Evolutionary conservation across 1,284 basidiomycete genomes (phyloP).

Genomic region (Cutaneotrichosporon sp.): DNA sequence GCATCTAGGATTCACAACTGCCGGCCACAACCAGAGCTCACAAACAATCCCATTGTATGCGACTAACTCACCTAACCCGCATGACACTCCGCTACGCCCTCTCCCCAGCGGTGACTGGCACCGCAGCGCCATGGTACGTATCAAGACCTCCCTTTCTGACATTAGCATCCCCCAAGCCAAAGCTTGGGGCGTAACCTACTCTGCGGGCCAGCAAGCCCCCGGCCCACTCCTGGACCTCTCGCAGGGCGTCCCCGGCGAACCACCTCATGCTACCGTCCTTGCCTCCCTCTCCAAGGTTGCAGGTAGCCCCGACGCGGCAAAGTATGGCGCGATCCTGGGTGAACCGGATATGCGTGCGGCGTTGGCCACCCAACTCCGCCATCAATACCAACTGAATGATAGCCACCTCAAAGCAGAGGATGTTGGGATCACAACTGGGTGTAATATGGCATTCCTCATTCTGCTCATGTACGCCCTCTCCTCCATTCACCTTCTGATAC

Average conservation of each 20-base stretch:
- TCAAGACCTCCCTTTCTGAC: neutral
- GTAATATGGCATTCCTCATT: conserved; percentile 54
- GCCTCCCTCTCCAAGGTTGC: conserved; percentile 58
- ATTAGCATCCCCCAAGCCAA: conserved; percentile 67
- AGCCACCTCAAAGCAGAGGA: conserved; percentile 21
- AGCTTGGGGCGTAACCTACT: conserved; percentile 63
- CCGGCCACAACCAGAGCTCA: neutral
- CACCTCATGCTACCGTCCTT: conserved; percentile 62
- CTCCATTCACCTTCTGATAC: neutral
- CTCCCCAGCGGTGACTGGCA: conserved; percentile 37
- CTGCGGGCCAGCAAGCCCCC: conserved; percentile 40
- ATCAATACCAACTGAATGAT: conserved; percentile 58
- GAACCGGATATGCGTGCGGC: conserved; percentile 62
- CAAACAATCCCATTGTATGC: neutral
- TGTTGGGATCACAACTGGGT: conserved; percentile 47
- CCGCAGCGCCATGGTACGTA: conserved; percentile 36
- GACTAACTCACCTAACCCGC: neutral
- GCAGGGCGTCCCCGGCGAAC: conserved; percentile 66
- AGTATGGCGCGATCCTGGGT: conserved; percentile 69
- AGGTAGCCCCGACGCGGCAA: conserved; percentile 56
- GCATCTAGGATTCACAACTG: neutral
- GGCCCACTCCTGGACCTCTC: conserved; percentile 69
- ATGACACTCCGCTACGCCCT: conserved; percentile 28
- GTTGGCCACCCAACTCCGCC: conserved; percentile 65
- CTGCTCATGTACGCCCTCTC: conserved; percentile 30